Conservation (phyloP, 2,329 filamentous ascomycete genomes). For the Cucurbitaria berberidis region DNA sequence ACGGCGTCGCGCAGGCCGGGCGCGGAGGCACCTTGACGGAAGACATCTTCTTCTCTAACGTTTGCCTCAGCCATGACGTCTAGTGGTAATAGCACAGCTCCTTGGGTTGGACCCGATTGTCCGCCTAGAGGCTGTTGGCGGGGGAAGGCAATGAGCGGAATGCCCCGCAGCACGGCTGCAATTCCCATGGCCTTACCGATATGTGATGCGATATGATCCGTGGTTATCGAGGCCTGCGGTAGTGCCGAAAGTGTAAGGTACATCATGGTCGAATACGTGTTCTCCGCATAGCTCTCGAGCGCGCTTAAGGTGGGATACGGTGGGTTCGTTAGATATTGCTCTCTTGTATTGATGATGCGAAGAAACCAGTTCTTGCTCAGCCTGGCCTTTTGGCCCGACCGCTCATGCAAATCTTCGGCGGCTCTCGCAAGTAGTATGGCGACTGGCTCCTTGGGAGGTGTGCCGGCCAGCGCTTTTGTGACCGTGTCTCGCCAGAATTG, state of each 20-base stretch:
- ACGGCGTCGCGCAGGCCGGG: constrained; percentile 85
- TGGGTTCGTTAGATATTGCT: constrained; percentile 81
- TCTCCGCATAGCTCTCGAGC: constrained; percentile 89
- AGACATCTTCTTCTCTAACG: constrained; percentile 87
- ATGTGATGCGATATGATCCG: constrained; percentile 92
- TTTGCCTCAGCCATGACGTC: constrained; percentile 86
- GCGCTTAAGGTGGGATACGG: constrained; percentile 76
- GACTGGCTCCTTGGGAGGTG: constrained; percentile 88
- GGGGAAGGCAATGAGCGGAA: constrained; percentile 86
- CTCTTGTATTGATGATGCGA: constrained; percentile 79
- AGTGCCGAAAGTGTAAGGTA: constrained; percentile 85
- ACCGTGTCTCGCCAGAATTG: constrained; percentile 95
- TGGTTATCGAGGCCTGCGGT: constrained; percentile 79
- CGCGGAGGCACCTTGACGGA: constrained; percentile 78
- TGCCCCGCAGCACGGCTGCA: constrained; percentile 79
- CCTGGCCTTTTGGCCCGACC: constrained; percentile 55
- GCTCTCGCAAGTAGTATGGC: constrained; percentile 81
- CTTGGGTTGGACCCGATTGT: constrained; percentile 58
- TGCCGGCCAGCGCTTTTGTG: constrained; percentile 74
- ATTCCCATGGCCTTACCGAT: constrained; percentile 95
- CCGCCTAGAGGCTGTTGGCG: constrained; percentile 63
- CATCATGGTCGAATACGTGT: constrained; percentile 90
- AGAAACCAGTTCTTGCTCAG: constrained; percentile 64
- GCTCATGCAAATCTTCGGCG: constrained; percentile 62
- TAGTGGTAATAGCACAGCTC: constrained; percentile 78